These are phyloP conservation scores for Cardiospermum halicacabum DNA, from an alignment of 345 rosid species.

Conservation along the genomic window DNA sequence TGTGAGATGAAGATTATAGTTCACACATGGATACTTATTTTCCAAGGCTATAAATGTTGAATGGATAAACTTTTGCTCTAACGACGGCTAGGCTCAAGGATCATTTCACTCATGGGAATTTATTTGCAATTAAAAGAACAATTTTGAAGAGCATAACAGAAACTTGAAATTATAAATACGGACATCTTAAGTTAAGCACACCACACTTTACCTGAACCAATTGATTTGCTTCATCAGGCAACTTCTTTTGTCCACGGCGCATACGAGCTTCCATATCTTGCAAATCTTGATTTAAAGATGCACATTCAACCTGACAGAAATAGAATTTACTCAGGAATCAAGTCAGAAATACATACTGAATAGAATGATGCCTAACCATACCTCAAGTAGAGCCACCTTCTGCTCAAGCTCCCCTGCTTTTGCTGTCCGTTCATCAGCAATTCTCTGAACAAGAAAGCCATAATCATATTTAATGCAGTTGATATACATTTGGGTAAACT, in stretches of 20 bases:
- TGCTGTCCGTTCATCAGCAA: slow-evolving; percentile 86
- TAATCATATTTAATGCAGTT: slow-evolving; percentile 8
- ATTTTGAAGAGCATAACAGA: not conserved
- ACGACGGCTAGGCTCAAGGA: not conserved
- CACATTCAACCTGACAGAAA: slow-evolving; percentile 68
- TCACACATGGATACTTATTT: not conserved
- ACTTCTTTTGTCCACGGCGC: slow-evolving; percentile 86
- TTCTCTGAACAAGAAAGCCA: slow-evolving; percentile 43
- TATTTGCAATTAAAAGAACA: not conserved
- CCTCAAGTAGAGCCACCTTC: slow-evolving; percentile 93
- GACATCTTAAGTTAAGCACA: not conserved
- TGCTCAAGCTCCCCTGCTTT: slow-evolving; percentile 90
- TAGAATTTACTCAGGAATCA: slow-evolving; percentile 16
- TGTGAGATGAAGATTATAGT: not conserved
- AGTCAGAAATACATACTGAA: not conserved
- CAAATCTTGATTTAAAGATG: slow-evolving; percentile 87
- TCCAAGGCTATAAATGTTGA: not conserved
- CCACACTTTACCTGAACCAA: slow-evolving; percentile 64
- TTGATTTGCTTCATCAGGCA: slow-evolving; percentile 90
- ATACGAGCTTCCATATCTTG: slow-evolving; percentile 87
- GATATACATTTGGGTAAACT: not conserved
- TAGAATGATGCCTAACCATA: slow-evolving; percentile 24
- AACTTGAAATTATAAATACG: not conserved
- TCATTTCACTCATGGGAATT: not conserved
- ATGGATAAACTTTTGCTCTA: not conserved